Conservation (phyloP, 768 basidiomycete genomes). For the Lactarius pseudohatsudake region DNA sequence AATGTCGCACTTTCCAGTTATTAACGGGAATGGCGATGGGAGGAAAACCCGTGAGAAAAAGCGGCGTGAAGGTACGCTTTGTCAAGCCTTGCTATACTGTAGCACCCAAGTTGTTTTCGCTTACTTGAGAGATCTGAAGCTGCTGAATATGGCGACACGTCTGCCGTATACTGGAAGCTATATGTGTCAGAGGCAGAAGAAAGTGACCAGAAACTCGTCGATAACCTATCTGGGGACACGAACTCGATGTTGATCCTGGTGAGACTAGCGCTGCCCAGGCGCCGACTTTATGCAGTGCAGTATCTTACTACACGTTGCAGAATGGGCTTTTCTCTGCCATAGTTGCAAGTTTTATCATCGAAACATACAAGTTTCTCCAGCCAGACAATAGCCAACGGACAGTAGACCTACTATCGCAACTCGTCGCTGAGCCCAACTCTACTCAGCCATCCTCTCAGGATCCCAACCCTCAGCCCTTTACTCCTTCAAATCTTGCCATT, state of each 20-base stretch:
- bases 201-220: conserved; percentile 21
- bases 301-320: background rate
- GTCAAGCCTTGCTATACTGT: too few species aligned
- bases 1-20: background rate
- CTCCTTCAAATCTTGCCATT: conserved; percentile 3
- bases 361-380: conserved; percentile 24
- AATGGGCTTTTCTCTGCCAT: conserved; percentile 28
- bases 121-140: conserved; percentile 1
- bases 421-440: background rate
- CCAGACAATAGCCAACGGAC: conserved; percentile 12
- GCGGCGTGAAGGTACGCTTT: conserved; percentile 1
- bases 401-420: conserved; percentile 11
- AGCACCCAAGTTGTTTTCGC: background rate
- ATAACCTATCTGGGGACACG: conserved; percentile 24
- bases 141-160: conserved; percentile 17
- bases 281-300: background rate
- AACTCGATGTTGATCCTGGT: conserved; percentile 28
- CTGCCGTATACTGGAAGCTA: conserved; percentile 25
- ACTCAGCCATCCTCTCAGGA: background rate
- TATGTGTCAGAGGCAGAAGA: conserved; percentile 23
- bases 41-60: conserved; percentile 4
- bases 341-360: conserved; percentile 28
- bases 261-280: background rate
- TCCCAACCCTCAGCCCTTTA: background rate
- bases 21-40: background rate